Base-by-base conservation (phyloP, 129 eudicot species). In the Flaveria robusta region DNA sequence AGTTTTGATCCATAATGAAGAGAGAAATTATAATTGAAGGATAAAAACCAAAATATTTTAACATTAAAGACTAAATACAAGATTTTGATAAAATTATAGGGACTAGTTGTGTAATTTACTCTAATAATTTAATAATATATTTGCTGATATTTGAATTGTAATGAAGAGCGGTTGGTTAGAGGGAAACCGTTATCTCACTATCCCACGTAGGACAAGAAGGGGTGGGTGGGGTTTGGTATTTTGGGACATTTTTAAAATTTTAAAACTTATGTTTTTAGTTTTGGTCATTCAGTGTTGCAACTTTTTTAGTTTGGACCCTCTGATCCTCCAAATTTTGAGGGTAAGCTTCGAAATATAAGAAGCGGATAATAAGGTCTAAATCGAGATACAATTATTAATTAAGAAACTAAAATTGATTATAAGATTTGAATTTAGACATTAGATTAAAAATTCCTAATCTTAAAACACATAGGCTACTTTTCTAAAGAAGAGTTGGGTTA, bases 151-250 rank as follows among this genome's bases (percentile, higher is more conserved):
- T 79, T 79, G 77, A 79, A 79, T 46, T 79, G 43, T 62, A 79
- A 62, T 65, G 23, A 49, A 79, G 76, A 72, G 82, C 77, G 77
- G 82, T 78, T 71, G 77, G 49, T 16, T 31, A 71, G 74, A 18
- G 67, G 68, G 68, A 34, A 60, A 66, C 73, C 78, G 72, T 65
- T 72, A 31, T 27, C 77, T 54, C 26, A 51, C 22, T 19, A 29
- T 47, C 66, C 46, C 68, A 79, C 74, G 78, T 63, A 41, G 7
- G 26, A 63, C n/a, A 50, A n/a, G 10, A 59, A 31, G 70, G 69
- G 50, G 65, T 50, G 60, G 65, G 65, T 58, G 23, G 41, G 42
- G 34, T 11, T 11, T 9, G 65, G 24, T 8, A 58, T 58, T 77
- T 26, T 55, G 31, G 5, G 11, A 37, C 18, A 52, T 14, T 60